Evolutionary conservation across 2,329 filamentous ascomycete species (phyloP).

Genomic region (Pseudogymnoascus pannorum): DNA sequence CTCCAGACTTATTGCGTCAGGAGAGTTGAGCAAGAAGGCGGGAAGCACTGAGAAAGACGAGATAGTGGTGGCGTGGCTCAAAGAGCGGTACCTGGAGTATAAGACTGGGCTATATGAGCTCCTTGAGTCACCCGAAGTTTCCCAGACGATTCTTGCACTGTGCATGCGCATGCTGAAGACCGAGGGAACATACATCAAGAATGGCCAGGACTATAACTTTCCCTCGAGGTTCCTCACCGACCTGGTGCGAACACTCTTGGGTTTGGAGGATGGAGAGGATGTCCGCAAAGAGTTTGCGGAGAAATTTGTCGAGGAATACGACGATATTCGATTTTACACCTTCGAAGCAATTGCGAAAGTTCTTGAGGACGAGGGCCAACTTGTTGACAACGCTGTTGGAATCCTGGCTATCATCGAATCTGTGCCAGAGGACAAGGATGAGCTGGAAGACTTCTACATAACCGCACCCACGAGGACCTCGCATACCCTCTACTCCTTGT

Average conservation of each 20-base stretch:
- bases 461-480: constrained; percentile 58
- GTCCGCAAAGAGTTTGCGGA: constrained; percentile 67
- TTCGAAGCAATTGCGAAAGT: constrained; percentile 67
- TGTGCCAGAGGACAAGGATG: constrained; percentile 58
- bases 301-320: constrained; percentile 70
- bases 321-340: constrained; percentile 79
- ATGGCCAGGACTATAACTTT: constrained; percentile 60
- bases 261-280: constrained; percentile 47
- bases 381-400: constrained; percentile 52
- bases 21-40: constrained; percentile 59
- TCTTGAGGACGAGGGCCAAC: constrained; percentile 16
- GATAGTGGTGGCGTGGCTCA: constrained; percentile 72
- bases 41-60: constrained; percentile 64
- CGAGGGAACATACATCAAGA: constrained; percentile 57
- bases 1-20: constrained; percentile 68
- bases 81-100: constrained; percentile 65
- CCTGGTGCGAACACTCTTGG: constrained; percentile 56
- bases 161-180: constrained; percentile 80
- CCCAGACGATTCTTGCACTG: constrained; percentile 66
- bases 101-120: constrained; percentile 53
- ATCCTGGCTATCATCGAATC: constrained; percentile 61
- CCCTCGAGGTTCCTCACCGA: constrained; percentile 58
- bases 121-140: constrained; percentile 54
- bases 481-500: constrained; percentile 56
- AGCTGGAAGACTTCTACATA: constrained; percentile 63